These are phyloP conservation scores for Mucor saturninus DNA, from an alignment of 371 early-diverging fungal genomes.

Conservation along the genomic window DNA sequence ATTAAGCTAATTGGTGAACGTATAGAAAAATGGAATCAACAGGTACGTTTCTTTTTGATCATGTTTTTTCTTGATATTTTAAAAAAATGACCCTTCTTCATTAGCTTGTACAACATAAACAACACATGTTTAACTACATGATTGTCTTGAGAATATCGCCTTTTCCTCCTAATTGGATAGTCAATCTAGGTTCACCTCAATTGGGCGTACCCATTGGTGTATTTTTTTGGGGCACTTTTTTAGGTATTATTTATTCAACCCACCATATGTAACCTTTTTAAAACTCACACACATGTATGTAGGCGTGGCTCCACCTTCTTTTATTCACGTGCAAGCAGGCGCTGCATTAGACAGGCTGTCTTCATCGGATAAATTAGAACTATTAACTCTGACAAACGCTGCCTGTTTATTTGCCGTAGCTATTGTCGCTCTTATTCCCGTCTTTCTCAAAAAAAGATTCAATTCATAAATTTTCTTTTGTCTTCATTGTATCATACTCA, in stretches of 20 bases:
- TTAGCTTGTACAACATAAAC: conserved; percentile 59
- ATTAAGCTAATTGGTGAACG: conserved; percentile 58
- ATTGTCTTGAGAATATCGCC: conserved; percentile 62
- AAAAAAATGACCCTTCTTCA: not conserved
- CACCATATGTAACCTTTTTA: conserved; percentile 3
- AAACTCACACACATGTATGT: conserved; percentile 21
- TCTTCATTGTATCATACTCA: not conserved
- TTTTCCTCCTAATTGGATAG: conserved; percentile 70
- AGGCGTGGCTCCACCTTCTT: conserved; percentile 58
- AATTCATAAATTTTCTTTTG: not conserved
- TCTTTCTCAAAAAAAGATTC: conserved; percentile 41
- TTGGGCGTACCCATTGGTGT: conserved; percentile 54
- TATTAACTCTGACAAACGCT: conserved; percentile 50
- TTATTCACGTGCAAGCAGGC: conserved; percentile 73
- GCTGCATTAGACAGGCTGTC: conserved; percentile 63
- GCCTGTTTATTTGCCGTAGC: conserved; percentile 48
- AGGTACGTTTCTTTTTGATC: conserved; percentile 33
- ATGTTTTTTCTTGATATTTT: no score
- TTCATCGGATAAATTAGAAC: conserved; percentile 52
- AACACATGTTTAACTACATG: conserved; percentile 69
- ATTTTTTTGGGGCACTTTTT: conserved; percentile 65
- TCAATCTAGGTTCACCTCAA: conserved; percentile 68
- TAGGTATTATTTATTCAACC: not conserved
- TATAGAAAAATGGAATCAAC: conserved; percentile 65
- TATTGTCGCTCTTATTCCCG: conserved; percentile 51